These are phyloP conservation scores for Trametes gibbosa DNA, from an alignment of 768 basidiomycete genomes.

Conservation along the genomic window DNA sequence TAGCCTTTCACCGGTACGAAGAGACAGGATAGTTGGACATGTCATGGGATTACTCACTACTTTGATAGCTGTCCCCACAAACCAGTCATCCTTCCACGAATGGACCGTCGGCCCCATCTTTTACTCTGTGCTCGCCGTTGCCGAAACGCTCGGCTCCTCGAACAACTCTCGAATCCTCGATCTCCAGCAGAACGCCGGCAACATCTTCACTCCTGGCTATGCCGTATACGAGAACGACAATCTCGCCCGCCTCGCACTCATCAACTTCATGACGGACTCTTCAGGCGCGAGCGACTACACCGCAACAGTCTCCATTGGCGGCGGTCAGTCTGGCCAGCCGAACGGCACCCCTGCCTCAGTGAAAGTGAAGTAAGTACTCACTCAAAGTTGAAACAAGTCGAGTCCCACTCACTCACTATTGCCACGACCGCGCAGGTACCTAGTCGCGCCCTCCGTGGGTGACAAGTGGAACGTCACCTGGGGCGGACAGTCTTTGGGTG, in stretches of 20 bases:
- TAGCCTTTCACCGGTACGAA: slow-evolving; percentile 47
- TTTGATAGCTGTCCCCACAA: slow-evolving; percentile 41
- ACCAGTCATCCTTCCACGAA: slow-evolving; percentile 33
- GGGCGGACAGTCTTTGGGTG: slow-evolving; percentile 61
- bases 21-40: no score
- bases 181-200: slow-evolving; percentile 31
- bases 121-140: slow-evolving; percentile 44
- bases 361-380: slow-evolving; percentile 35
- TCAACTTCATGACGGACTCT: slow-evolving; percentile 47
- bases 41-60: not conserved
- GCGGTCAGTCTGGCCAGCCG: slow-evolving; percentile 18
- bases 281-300: slow-evolving; percentile 40
- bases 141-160: slow-evolving; percentile 45
- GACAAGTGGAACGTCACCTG: slow-evolving; percentile 47
- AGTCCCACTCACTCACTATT: not conserved
- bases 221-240: slow-evolving; percentile 46
- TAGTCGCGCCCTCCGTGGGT: slow-evolving; percentile 36
- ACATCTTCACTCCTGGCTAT: slow-evolving; percentile 43
- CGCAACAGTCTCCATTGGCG: slow-evolving; percentile 35
- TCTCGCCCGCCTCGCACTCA: slow-evolving; percentile 40
- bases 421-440: slow-evolving; percentile 27
- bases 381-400: not conserved
- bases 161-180: slow-evolving; percentile 43
- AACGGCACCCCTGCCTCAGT: slow-evolving; percentile 26
- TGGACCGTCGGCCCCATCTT: slow-evolving; percentile 50